Evolutionary conservation across 140 eudicot genomes (phyloP).

Genomic region (Ambrosia hybrid): DNA sequence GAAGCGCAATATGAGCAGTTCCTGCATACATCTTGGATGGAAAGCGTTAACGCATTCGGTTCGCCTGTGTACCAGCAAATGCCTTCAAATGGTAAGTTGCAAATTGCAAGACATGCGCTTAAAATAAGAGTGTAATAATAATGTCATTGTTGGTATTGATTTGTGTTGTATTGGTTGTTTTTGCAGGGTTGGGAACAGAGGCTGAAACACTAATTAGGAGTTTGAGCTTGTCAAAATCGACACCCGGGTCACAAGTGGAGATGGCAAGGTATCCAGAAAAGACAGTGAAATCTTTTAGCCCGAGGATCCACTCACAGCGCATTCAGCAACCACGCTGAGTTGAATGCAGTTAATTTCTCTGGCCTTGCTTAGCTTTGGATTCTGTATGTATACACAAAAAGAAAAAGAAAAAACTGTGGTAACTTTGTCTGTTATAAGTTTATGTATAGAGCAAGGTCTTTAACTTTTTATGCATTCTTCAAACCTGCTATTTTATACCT

Average conservation of each 20-base stretch:
- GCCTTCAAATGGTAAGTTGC: slow-evolving; percentile 41
- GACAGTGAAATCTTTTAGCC: slow-evolving; percentile 51
- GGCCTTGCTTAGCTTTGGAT: slow-evolving; percentile 31
- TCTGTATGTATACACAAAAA: slow-evolving; percentile 13
- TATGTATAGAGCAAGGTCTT: slow-evolving; percentile 74
- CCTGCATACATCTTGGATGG: slow-evolving; percentile 47
- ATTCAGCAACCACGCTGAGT: slow-evolving; percentile 72
- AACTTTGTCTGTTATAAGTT: slow-evolving; percentile 38
- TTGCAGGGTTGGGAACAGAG: slow-evolving; percentile 36
- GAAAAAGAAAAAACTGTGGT: slow-evolving; percentile 17
- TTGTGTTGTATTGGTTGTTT: neutral
- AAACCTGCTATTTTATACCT: slow-evolving; percentile 19
- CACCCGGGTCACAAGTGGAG: slow-evolving; percentile 37
- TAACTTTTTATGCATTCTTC: slow-evolving; percentile 19
- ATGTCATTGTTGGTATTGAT: neutral
- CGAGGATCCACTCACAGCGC: slow-evolving; percentile 47
- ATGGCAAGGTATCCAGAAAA: slow-evolving; percentile 48
- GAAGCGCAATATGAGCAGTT: slow-evolving; percentile 87
- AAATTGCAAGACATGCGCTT: slow-evolving; percentile 9
- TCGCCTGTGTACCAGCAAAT: slow-evolving; percentile 26
- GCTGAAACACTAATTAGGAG: slow-evolving; percentile 42
- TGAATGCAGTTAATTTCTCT: slow-evolving; percentile 28
- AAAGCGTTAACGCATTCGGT: slow-evolving; percentile 22
- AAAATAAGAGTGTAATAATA: neutral
- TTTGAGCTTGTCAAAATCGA: slow-evolving; percentile 39